Percentiles rank a stretch among this genome's conserved stretches.
Conservation (phyloP, 805 yeast species). For the Teunomyces pallodes region DNA sequence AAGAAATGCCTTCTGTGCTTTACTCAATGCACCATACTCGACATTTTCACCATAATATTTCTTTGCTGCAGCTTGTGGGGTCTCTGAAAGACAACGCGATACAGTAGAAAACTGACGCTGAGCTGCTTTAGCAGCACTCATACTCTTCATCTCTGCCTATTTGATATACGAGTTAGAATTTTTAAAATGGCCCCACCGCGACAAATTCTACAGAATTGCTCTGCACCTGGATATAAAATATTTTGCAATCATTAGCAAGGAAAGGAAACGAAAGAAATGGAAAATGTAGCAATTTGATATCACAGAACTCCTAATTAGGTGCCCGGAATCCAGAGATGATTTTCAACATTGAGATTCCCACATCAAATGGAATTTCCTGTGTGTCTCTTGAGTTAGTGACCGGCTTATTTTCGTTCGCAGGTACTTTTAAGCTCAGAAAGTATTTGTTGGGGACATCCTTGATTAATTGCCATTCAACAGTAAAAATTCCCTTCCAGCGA, state of each 20-base stretch:
- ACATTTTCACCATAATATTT: constrained; percentile 24
- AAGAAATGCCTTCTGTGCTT: constrained; percentile 66
- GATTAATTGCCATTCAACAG: constrained; percentile 51
- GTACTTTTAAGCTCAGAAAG: constrained; percentile 45
- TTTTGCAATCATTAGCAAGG: not conserved
- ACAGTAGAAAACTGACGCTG: constrained; percentile 1
- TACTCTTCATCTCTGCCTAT: not conserved
- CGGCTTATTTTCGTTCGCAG: constrained; percentile 47
- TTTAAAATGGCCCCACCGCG: constrained; percentile 4
- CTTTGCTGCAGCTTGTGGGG: constrained; percentile 9
- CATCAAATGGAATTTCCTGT: constrained; percentile 51
- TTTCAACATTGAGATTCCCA: constrained; percentile 47
- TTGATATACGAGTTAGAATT: not conserved
- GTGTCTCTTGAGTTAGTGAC: constrained; percentile 63
- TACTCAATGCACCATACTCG: constrained; percentile 36
- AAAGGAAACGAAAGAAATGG: not conserved
- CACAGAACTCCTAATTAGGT: not conserved
- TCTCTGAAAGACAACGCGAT: not conserved
- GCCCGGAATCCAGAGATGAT: constrained; percentile 32
- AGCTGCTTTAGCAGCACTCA: not conserved
- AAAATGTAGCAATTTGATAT: not conserved
- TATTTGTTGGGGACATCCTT: constrained; percentile 50
- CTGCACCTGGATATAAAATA: not conserved
- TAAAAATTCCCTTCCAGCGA: constrained; percentile 53
- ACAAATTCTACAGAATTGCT: not conserved